These are phyloP conservation scores for Fusarium sp. DNA, from an alignment of 2,329 filamentous ascomycete genomes.

Conservation along the genomic window DNA sequence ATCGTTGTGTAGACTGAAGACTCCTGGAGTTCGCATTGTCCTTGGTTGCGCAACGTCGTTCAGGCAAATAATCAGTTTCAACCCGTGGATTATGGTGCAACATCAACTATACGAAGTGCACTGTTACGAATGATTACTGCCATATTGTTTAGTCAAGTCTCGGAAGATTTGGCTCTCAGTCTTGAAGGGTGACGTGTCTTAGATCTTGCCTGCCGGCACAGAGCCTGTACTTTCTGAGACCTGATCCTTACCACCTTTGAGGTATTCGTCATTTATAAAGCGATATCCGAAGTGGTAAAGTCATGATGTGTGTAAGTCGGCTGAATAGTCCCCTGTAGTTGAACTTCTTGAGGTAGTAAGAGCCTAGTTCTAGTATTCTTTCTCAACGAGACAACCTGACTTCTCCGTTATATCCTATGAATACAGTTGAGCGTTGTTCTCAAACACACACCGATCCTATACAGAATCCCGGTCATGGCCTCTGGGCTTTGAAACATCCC, in stretches of 20 bases:
- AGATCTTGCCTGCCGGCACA: no score
- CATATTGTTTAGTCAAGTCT: background rate
- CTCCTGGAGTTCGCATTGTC: slow-evolving; percentile 11
- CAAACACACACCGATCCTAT: background rate
- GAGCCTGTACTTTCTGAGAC: no score
- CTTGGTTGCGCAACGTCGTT: slow-evolving; percentile 19
- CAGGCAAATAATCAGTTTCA: slow-evolving; percentile 16
- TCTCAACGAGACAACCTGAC: background rate
- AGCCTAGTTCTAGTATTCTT: background rate
- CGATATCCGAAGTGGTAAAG: background rate
- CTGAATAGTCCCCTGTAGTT: background rate
- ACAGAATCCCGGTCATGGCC: background rate
- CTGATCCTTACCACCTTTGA: background rate
- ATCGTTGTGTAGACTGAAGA: slow-evolving; percentile 2
- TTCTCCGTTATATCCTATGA: background rate
- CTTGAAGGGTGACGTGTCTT: background rate
- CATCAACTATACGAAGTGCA: slow-evolving; percentile 25
- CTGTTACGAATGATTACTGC: slow-evolving; percentile 2
- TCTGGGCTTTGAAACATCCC: no score
- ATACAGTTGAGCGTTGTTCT: background rate
- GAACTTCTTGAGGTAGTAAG: background rate
- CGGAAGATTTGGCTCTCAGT: background rate
- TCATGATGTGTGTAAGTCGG: background rate
- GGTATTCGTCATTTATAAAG: background rate
- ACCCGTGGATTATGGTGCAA: slow-evolving; percentile 19